Evolutionary conservation across 768 basidiomycete genomes (phyloP).

Genomic region (Fistulinella prunicolor): DNA sequence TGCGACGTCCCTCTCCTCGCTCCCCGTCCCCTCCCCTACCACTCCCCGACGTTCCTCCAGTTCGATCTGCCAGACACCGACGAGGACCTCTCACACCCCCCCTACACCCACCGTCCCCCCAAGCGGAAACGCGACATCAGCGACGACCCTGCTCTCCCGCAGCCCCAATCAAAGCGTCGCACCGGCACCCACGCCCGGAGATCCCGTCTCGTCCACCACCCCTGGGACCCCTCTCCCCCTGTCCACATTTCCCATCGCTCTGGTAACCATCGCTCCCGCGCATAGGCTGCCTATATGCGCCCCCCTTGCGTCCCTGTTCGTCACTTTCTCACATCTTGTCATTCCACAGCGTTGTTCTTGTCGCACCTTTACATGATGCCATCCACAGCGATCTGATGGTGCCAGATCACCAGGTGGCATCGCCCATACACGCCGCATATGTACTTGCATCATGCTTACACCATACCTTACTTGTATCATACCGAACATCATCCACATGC

Average conservation of each 20-base stretch:
- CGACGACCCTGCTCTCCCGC: slow-evolving; percentile 15
- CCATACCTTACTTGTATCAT: slow-evolving; percentile 26
- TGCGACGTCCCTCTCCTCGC: slow-evolving; percentile 69
- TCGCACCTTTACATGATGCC: slow-evolving; percentile 4
- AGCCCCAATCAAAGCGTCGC: slow-evolving; percentile 26
- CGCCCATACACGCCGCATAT: slow-evolving; percentile 22
- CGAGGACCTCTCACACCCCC: slow-evolving; percentile 68
- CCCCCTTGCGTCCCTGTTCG: no score
- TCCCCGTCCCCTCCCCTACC: slow-evolving; percentile 66
- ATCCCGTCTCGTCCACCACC: slow-evolving; percentile 15
- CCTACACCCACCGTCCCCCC: slow-evolving; percentile 52
- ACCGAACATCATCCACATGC: slow-evolving; percentile 16
- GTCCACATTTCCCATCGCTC: slow-evolving; percentile 16
- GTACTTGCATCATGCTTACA: slow-evolving; percentile 26
- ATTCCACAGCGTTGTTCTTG: slow-evolving; percentile 6
- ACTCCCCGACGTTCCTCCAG: slow-evolving; percentile 66
- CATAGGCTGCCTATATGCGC: slow-evolving; percentile 11
- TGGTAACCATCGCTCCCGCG: slow-evolving; percentile 18
- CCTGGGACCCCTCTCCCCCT: slow-evolving; percentile 1
- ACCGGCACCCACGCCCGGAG: no score
- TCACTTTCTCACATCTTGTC: slow-evolving; percentile 19
- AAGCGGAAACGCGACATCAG: slow-evolving; percentile 50
- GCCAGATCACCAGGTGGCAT: slow-evolving; percentile 2
- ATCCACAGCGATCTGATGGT: slow-evolving; percentile 7
- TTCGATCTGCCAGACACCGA: slow-evolving; percentile 66